Percentiles rank a stretch among this genome's conserved stretches.
Conservation (phyloP, 495 filamentous ascomycete genomes). For the Penicillium robsamsonii region DNA sequence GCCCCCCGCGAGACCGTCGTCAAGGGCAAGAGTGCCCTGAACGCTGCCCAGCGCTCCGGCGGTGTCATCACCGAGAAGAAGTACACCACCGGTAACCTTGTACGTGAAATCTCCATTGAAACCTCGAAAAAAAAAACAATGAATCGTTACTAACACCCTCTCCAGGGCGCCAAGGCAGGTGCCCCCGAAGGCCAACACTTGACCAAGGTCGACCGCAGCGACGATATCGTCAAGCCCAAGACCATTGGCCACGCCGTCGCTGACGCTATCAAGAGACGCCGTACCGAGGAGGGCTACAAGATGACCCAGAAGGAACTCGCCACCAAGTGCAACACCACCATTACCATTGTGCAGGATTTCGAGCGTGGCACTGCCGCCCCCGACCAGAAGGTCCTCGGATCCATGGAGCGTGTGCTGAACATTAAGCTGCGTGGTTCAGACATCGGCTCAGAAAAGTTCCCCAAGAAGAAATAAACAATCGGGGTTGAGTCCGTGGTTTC, state of each 20-base stretch:
- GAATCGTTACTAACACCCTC: slow-evolving; percentile 5
- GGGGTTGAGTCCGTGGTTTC: slow-evolving; percentile 33
- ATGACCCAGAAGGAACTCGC: slow-evolving; percentile 98
- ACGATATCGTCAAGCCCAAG: slow-evolving; percentile 96
- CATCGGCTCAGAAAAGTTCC: slow-evolving; percentile 74
- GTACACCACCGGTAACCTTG: slow-evolving; percentile 68
- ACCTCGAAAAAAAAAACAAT: neutral
- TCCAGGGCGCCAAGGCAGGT: slow-evolving; percentile 54
- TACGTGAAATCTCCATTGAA: slow-evolving; percentile 49
- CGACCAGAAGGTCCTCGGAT: slow-evolving; percentile 77
- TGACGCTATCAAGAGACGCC: slow-evolving; percentile 72
- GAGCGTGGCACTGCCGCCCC: slow-evolving; percentile 78
- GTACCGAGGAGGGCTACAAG: slow-evolving; percentile 70
- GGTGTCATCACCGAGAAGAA: slow-evolving; percentile 92
- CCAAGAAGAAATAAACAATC: slow-evolving; percentile 59
- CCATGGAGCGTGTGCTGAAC: slow-evolving; percentile 82
- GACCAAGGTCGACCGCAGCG: slow-evolving; percentile 96
- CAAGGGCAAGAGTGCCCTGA: slow-evolving; percentile 80
- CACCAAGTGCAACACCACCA: slow-evolving; percentile 87
- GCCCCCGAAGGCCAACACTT: slow-evolving; percentile 86
- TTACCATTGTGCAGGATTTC: slow-evolving; percentile 75
- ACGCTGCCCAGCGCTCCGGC: slow-evolving; percentile 83
- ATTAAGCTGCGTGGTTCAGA: slow-evolving; percentile 77
- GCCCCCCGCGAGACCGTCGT: slow-evolving; percentile 79
- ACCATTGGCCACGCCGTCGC: slow-evolving; percentile 79